Base-by-base conservation (phyloP, 805 yeast genomes). In the Zygotorulaspora sp. region DNA sequence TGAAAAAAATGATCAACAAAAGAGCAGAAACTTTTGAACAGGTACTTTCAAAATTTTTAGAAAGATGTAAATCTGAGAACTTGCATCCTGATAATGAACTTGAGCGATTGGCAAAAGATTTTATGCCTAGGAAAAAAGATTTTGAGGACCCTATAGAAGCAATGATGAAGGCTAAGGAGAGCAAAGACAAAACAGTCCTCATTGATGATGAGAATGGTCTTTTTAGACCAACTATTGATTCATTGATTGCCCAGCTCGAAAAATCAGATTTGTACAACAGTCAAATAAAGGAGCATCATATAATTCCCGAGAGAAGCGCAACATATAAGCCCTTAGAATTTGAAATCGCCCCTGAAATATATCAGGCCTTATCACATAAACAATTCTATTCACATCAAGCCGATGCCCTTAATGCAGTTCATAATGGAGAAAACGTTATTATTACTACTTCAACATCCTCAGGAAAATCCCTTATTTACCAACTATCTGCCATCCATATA, bases 401-500 rank as follows among this genome's bases (percentile, higher is more conserved):
- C 1, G 72, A 75, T 35, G 97, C 96, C 0, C 58, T 89, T 2
- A 71, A 79, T 38, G 71, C 79, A 0, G 61, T 83, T 15, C 59
- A 75, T 32, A 49, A 62, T 0, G 77, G 78, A 0, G 67, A 74
- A 32, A 79, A 89, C 60, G 87, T 88, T 4, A 84, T 92, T 29
- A 79, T 89, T 2, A 80, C 95, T n/a, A 92, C 98, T 0, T 78
- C 97, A 0, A 92, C 99, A 0, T 87, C 97, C 0, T 88, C 97
- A 0, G 99, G 99, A 32, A 92, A 92, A 53, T 89, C 97, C 0
- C 66, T 92, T 44, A 84, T 92, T 19, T 92, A 89, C 53, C 98
- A 92, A 59, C 62, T 88, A 2, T 95, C 97, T 0, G 84, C 90
- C 2, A 57, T 89, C 7, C 62, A 68, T 35, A 51, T 64, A 35